Evolutionary conservation across 2,329 filamentous ascomycete species (phyloP), one percentile per base, ranked within the genome.

Genomic region (Cladosporium velox): DNA sequence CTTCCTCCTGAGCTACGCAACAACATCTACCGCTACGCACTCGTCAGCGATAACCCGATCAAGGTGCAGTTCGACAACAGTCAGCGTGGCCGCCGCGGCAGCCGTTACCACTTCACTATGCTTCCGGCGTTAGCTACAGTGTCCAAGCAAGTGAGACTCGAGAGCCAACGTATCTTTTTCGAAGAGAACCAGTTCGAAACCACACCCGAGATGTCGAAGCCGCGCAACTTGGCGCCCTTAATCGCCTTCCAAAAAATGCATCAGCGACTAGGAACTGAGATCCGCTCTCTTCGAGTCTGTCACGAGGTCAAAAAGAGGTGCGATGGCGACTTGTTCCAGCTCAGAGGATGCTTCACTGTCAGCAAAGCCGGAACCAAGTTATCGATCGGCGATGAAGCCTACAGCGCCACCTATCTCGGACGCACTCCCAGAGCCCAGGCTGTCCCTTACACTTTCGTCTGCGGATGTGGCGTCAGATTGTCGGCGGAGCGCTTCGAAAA

Each of bases 1-100:
- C 26, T 61, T 3, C 59, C 59, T 14, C 24, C 24, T 5, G 59
- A 61, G 41, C 38, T 61, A 1, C 59, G 59, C 59, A 35, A 51
- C 41, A 30, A 10, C 18, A 51, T 61, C 26, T 61, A 34, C 28
- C 18, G 26, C 59, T 61, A 61, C 8, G 41, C 11, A 1, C 24
- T 61, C 12, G 41, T 51, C 18, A 14, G 41, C 10, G 7, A 34
- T 3, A 41, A 34, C 2, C 41, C 41, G 6, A 61, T 61, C 11
- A 34, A 61, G 28, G 14, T 35, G n/a, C 28, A 32, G 3, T 28
- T 7, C 10, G 11, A 24, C 7, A 12, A 8, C 8, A 15, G 12
- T 32, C 30, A 32, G 18, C 7, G 3, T 2, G 28, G n/a, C 14
- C 24, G 21, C 15, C 14, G 18, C n/a, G 15, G 6, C 11, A 3